Base-by-base conservation (phyloP, 2,329 filamentous ascomycete genomes). In the Xylaria sp. region DNA sequence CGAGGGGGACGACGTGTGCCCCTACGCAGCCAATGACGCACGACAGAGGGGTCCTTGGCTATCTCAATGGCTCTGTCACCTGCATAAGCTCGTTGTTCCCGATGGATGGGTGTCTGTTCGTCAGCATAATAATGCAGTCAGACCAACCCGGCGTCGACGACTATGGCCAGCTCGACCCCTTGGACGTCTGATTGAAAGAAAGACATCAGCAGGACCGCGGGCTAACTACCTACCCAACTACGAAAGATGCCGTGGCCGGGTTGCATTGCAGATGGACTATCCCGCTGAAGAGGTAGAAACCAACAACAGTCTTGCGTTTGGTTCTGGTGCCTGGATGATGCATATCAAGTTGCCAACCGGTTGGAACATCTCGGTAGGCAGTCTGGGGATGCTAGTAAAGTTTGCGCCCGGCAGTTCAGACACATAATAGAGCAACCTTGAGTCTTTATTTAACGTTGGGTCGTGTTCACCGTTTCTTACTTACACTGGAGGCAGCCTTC, bases 21-120 rank as follows among this genome's bases (percentile, higher is more conserved):
- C 34, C 18, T 44, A 19, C 51, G 44, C 53, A 57, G 54, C 59
- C 59, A 62, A 62, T 62, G 59, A 55, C 59, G 57, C 52, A 57
- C 52, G 34, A 41, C 48, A 60, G 57, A 60, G 42, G 57, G 52
- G 52, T 48, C 37, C 2, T 52, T 39, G 34, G 21, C 44, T 43
- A 51, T 24, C 11, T 44, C 40, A 22, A 44, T 34, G 49, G 24
- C 19, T 47, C 59, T 48, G 54, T 62, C 59, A 62, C 59, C 59
- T 48, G 59, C 59, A 62, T 62, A 60, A 61, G 59, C 50, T 51
- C 42, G 51, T 40, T 51, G 24, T 26, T 26, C 5, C 24, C 24
- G 5, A 26, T 26, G 18, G 20, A 26, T 49, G 51, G 47, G 39
- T 50, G 45, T 41, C 19, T 44, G 26, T 39, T 51, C 24, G 22